These are phyloP conservation scores for Xylariaceae sp. DNA, from an alignment of 2,329 filamentous ascomycete genomes.

Conservation along the genomic window DNA sequence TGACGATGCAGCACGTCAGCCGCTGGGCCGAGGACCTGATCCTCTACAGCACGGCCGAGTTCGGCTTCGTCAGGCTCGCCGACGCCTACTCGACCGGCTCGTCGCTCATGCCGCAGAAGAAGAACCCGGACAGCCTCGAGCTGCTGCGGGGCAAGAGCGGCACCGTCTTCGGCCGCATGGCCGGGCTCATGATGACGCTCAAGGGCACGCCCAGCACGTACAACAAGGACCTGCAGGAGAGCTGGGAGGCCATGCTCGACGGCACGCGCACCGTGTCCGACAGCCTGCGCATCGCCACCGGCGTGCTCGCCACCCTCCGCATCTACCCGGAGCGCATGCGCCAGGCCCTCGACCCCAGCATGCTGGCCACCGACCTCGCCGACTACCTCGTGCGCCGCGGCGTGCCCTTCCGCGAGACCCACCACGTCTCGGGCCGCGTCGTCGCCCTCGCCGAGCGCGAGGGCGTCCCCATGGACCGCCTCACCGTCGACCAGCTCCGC, in stretches of 20 bases:
- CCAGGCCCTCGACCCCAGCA: constrained; percentile 70
- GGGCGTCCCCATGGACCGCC: constrained; percentile 61
- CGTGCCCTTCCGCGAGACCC: constrained; percentile 75
- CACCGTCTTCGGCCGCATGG: constrained; percentile 64
- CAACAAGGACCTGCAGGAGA: constrained; percentile 91
- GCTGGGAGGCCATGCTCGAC: constrained; percentile 77
- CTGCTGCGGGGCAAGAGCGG: constrained; percentile 69
- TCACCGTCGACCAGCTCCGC: constrained; percentile 42
- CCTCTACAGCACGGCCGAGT: constrained; percentile 68
- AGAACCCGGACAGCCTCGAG: constrained; percentile 68
- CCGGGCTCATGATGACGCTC: constrained; percentile 55
- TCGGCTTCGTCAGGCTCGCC: constrained; percentile 53
- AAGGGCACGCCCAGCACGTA: constrained; percentile 66
- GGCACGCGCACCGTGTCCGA: constrained; percentile 74
- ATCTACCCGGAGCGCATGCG: constrained; percentile 68
- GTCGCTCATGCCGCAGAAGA: constrained; percentile 77
- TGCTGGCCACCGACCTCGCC: constrained; percentile 69
- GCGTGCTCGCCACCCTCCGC: constrained; percentile 67
- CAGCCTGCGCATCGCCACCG: constrained; percentile 74
- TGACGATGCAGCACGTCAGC: constrained; percentile 63
- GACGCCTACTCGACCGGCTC: constrained; percentile 76
- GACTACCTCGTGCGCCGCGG: constrained; percentile 62
- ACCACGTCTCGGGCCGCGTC: constrained; percentile 70
- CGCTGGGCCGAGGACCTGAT: constrained; percentile 70
- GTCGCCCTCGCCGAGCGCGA: constrained; percentile 66